Evolutionary conservation across 805 yeast genomes (phyloP), one percentile per base, ranked within the genome.

Genomic region (Crinitomyces ghanaensis): DNA sequence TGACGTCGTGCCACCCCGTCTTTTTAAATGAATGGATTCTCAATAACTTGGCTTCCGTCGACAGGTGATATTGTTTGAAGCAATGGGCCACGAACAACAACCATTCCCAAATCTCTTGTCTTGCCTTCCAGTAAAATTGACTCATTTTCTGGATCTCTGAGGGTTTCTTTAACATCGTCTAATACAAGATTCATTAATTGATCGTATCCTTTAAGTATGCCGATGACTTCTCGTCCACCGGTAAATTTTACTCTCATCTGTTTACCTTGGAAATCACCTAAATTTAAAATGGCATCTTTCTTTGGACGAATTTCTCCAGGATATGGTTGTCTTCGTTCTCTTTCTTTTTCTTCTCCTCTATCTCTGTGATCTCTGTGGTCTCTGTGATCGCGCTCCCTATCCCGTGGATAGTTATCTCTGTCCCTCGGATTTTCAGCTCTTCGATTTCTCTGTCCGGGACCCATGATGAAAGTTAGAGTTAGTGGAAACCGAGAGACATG

Each of bases 201-300:
- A 56, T 91, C 99, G 56, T 81, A 85, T 21, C 97, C 96, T 46
- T 81, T 83, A 46, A 88, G 68, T 1, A 63, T 60, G 22, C 98
- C 98, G 12, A 65, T 64, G n/a, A 80, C 74, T 45, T 76, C 75
- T 50, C 96, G 72, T 5, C 95, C 95, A 8, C 94, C 93, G 44
- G 76, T 69, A 51, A 91, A 74, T 47, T 80, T 77, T 34, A 86
- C 88, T 46, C 77, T 68, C 26, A 88, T 73, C 44, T 66, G 56
- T 45, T 77, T 66, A 52, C 83, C 93, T 47, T 72, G 72, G 53
- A 80, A 82, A 50, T 74, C 78, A 41, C 76, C 71, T 39, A 91
- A 63, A 54, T 86, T 85, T 36, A 84, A 63, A 39, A 86, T 82
- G 15, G 95, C 93, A 42, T 86, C 95, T 57, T 84, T 79, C 62